Base-by-base conservation (phyloP, 148 eudicot genomes). In the Cornus suecica region DNA sequence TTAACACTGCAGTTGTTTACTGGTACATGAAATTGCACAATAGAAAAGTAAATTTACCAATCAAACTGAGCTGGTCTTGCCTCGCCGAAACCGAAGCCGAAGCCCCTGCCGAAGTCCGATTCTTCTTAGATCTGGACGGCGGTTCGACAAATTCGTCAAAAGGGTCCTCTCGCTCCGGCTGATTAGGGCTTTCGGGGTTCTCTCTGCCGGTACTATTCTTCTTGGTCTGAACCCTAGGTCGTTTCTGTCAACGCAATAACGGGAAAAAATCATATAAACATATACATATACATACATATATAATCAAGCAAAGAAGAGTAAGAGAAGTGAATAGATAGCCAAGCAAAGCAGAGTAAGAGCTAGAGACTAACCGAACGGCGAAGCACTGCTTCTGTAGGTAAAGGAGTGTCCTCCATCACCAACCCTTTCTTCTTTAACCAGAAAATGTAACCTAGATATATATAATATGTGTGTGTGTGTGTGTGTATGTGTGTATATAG, bases 121-220 rank as follows among this genome's bases (percentile, higher is more conserved):
- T 83, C 0, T 88, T 83, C 87, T 89, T 94, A 48, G 80, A 70
- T 82, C 82, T 92, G 3, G 87, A 84, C 58, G 90, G 93, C 74
- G 86, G 82, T 66, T 85, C 93, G 54, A 88, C 91, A 37, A 94
- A 85, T 32, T 88, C 94, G 20, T 92, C 98, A 1, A 85, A 72
- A 4, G 85, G 80, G 25, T 89, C 94, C 7, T 86, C 95, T 7
- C 34, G 75, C 54, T 88, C 92, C 22, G 65, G 81, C 65, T 78
- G 84, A 76, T 64, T 73, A 65, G 86, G 88, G 88, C 86, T 87
- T 42, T 58, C 72, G 25, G 22, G 66, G 56, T 30, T 34, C 42
- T 37, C 71, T 22, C 64, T 77, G 26, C 14, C 60, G 24, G 42
- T 67, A 15, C 66, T 14, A 60, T 78, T 83, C 34, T 76, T 60